A percentile compares a stretch with the other conserved stretches of the same genome.
Evolutionary conservation across 805 yeast genomes (phyloP).

Genomic region (Clavispora vitiphila): DNA sequence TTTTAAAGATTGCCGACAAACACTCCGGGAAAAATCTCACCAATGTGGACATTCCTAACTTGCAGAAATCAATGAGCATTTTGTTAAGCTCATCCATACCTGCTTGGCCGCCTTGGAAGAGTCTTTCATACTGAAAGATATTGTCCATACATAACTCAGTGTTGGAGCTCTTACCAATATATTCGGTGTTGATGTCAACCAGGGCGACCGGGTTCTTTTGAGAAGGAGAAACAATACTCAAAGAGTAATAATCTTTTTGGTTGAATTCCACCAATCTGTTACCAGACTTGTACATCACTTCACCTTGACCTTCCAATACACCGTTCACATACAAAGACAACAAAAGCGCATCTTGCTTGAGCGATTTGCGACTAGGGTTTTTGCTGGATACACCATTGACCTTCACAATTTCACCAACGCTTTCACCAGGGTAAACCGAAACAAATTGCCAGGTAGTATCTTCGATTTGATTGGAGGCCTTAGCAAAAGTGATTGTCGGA

Average conservation of each 20-base stretch:
- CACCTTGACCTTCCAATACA: conserved; percentile 53
- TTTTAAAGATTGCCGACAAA: conserved; percentile 32
- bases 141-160: conserved; percentile 50
- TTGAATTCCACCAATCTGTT: conserved; percentile 45
- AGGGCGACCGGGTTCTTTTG: conserved; percentile 38
- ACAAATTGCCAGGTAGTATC: conserved; percentile 62
- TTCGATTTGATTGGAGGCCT: conserved; percentile 58
- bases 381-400: conserved; percentile 50
- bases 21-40: conserved; percentile 60
- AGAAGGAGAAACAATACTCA: conserved; percentile 40
- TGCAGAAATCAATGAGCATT: conserved; percentile 46
- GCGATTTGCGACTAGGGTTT: conserved; percentile 27
- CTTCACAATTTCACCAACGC: conserved; percentile 65
- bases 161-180: conserved; percentile 65
- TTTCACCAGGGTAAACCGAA: conserved; percentile 67
- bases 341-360: conserved; percentile 49
- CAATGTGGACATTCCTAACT: conserved; percentile 48
- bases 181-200: conserved; percentile 54
- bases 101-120: conserved; percentile 38
- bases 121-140: conserved; percentile 48
- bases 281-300: conserved; percentile 45
- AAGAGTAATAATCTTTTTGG: conserved; percentile 34
- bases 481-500: conserved; percentile 50
- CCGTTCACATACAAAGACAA: conserved; percentile 63
- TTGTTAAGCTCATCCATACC: conserved; percentile 43